Percentiles rank a stretch among this genome's conserved stretches.
Conservation (phyloP, 179 eudicot genomes). For the Vitellaria paradoxa region DNA sequence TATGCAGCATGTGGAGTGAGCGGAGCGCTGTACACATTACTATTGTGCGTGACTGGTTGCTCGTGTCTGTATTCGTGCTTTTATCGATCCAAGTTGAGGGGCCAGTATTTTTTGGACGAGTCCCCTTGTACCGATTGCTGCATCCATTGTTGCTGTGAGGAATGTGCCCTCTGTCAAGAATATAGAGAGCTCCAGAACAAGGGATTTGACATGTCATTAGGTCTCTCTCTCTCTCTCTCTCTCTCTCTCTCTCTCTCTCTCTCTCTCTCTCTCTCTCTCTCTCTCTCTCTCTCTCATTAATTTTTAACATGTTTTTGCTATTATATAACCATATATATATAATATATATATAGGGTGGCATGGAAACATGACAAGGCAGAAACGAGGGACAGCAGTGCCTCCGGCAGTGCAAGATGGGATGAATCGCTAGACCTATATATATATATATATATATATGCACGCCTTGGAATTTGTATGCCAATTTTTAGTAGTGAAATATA, state of each 20-base stretch:
- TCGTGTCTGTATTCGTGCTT: conserved; percentile 36
- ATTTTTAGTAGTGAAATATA: no score
- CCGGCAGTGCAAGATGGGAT: conserved; percentile 25
- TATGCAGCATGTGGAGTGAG: conserved; percentile 42
- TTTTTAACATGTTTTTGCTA: not conserved
- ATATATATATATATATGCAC: not conserved
- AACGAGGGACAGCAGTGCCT: conserved; percentile 17
- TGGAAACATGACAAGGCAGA: conserved; percentile 38
- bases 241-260: not conserved
- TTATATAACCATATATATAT: not conserved
- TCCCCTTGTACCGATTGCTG: conserved; percentile 30
- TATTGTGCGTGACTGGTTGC: conserved; percentile 15
- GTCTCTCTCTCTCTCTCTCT: conserved; percentile 11
- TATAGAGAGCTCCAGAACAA: conserved; percentile 46
- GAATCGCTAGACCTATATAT: not conserved
- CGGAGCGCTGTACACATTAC: conserved; percentile 25
- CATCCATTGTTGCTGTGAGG: conserved; percentile 36
- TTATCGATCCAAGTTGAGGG: conserved; percentile 42
- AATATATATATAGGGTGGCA: conserved; percentile 31
- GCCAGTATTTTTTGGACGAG: conserved; percentile 30
- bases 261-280: conserved; percentile 2
- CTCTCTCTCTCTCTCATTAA: no score
- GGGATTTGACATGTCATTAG: conserved; percentile 32
- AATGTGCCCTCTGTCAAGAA: conserved; percentile 50
- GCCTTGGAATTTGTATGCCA: not conserved